These are phyloP conservation scores for Ichthyophonus hoferi DNA, from an alignment of 208 protist species.

Conservation along the genomic window DNA sequence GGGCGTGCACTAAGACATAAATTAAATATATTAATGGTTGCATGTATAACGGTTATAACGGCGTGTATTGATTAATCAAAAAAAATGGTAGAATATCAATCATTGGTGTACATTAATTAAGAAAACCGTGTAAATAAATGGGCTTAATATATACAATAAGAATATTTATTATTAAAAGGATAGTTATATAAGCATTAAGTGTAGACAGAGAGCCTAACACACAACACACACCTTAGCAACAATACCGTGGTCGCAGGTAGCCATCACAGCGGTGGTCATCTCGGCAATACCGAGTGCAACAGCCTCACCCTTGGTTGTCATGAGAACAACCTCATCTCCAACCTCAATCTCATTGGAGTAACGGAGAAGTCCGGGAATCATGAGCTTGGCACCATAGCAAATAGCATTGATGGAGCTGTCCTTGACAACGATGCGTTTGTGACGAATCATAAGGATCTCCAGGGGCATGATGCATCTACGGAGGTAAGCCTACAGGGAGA, in stretches of 20 bases:
- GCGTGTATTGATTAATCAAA: no score
- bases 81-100: no score
- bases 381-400: conserved; percentile 98
- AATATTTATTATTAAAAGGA: no score
- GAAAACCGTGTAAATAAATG: no score
- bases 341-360: conserved; percentile 93
- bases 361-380: conserved; percentile 95
- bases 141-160: no score
- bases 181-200: no score
- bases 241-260: conserved; percentile 87
- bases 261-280: conserved; percentile 95
- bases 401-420: conserved; percentile 97
- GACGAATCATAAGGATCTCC: conserved; percentile 89
- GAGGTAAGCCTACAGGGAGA: conserved; percentile 80
- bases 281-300: conserved; percentile 94
- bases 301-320: conserved; percentile 99
- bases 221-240: conserved; percentile 69
- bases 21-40: no score
- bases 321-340: conserved; percentile 92
- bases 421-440: conserved; percentile 99
- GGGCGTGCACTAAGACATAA: no score
- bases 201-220: no score
- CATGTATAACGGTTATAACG: no score
- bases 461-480: conserved; percentile 93
- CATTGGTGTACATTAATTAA: no score